phyloP scores from a whole-genome alignment of 2,329 filamentous ascomycete genomes.

The Thielaviopsis populi region DNA sequence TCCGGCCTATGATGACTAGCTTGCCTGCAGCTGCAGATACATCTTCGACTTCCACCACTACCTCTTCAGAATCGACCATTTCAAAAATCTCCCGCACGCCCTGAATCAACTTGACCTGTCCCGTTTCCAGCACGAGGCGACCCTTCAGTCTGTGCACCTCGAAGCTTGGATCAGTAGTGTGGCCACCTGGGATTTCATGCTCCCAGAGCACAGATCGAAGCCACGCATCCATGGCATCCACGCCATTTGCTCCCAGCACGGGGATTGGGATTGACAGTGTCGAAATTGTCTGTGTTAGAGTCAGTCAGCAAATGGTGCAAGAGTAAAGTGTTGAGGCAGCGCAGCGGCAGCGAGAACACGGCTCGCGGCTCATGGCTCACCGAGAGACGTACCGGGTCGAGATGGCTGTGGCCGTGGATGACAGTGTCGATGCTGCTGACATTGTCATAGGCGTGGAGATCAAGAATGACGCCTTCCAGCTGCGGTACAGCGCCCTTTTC shows the following conservation, averaged over 20 bases:
- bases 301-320: not conserved
- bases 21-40: conserved; percentile 32
- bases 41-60: conserved; percentile 18
- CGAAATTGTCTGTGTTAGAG: conserved; percentile 52
- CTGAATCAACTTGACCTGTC: conserved; percentile 63
- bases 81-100: conserved; percentile 91
- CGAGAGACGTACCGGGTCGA: conserved; percentile 64
- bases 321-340: no score
- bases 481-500: conserved; percentile 64
- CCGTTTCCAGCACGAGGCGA: conserved; percentile 49
- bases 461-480: conserved; percentile 73
- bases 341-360: no score
- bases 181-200: conserved; percentile 37
- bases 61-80: conserved; percentile 49
- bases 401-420: conserved; percentile 70
- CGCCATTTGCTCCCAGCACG: conserved; percentile 38
- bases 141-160: conserved; percentile 87
- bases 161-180: conserved; percentile 32
- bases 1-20: conserved; percentile 48
- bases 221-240: conserved; percentile 62
- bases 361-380: not conserved
- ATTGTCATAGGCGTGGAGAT: conserved; percentile 83
- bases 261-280: conserved; percentile 61
- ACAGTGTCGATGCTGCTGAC: conserved; percentile 58
- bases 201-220: conserved; percentile 78